Conservation (phyloP, 208 protist genomes). For the Trypanosoma platydactyli region DNA sequence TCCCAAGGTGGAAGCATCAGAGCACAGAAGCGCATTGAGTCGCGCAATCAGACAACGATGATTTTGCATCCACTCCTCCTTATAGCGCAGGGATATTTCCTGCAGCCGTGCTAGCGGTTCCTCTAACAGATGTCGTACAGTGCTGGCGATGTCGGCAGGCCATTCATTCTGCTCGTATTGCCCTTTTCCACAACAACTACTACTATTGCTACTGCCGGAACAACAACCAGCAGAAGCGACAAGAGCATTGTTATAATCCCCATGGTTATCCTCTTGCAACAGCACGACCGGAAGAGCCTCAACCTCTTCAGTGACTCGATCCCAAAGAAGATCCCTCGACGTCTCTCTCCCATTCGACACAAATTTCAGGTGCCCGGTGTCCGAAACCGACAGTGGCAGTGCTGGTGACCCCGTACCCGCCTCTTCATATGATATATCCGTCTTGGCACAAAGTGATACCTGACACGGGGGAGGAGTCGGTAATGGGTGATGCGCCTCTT, state of each 20-base stretch:
- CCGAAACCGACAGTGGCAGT: conserved; percentile 19
- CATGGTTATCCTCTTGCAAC: background rate
- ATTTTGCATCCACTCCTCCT: conserved; percentile 11
- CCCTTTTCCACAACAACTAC: background rate
- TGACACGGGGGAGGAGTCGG: background rate
- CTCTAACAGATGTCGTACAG: conserved; percentile 10
- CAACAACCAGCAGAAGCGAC: background rate
- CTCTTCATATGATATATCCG: background rate
- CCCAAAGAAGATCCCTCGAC: background rate
- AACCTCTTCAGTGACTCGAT: background rate
- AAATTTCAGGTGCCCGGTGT: conserved; percentile 8
- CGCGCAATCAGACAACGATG: background rate
- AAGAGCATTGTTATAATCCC: background rate
- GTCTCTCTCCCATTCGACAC: background rate
- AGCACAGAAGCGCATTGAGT: conserved; percentile 12
- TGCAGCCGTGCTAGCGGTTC: conserved; percentile 13
- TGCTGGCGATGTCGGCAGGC: conserved; percentile 2
- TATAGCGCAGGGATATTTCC: background rate
- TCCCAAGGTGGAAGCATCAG: background rate
- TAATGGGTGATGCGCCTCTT: background rate
- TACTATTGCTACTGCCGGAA: background rate
- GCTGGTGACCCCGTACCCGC: conserved; percentile 4
- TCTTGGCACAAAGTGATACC: background rate
- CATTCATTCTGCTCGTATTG: too few species aligned
- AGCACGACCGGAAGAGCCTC: background rate